phyloP scores from a whole-genome alignment of 2,329 filamentous ascomycete species.

The Sclerotinia minor region DNA sequence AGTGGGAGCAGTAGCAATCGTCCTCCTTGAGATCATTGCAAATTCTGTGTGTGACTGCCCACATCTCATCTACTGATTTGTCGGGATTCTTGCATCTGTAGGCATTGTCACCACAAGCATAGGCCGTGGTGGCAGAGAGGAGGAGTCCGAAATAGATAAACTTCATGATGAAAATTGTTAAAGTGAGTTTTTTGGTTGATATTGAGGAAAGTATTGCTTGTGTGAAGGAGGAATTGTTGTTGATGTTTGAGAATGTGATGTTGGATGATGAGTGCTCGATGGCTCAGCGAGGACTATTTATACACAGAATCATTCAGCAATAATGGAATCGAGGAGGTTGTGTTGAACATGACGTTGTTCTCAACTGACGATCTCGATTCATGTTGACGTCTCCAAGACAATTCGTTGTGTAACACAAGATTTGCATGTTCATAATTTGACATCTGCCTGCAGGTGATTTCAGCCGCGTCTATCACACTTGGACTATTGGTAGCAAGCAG shows the following conservation, averaged over 20 bases:
- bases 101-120: background rate
- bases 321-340: background rate
- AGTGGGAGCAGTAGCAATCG: slow-evolving; percentile 5
- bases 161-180: background rate
- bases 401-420: background rate
- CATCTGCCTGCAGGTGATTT: background rate
- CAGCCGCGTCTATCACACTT: background rate
- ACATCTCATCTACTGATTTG: background rate
- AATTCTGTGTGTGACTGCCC: background rate
- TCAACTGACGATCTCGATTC: background rate
- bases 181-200: background rate
- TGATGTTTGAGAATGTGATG: background rate
- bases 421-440: background rate
- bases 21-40: background rate
- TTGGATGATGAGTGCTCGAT: background rate
- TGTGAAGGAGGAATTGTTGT: background rate
- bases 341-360: background rate
- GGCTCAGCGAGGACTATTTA: background rate
- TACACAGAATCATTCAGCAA: background rate
- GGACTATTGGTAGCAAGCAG: background rate
- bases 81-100: background rate
- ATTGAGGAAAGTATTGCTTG: background rate
- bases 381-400: no score
- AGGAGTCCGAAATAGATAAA: background rate
- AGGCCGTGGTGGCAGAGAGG: background rate